Evolutionary conservation across 1,139 yeast genomes (phyloP), one percentile per base, ranked within the genome.

Genomic region (Lodderomyces margitis): DNA sequence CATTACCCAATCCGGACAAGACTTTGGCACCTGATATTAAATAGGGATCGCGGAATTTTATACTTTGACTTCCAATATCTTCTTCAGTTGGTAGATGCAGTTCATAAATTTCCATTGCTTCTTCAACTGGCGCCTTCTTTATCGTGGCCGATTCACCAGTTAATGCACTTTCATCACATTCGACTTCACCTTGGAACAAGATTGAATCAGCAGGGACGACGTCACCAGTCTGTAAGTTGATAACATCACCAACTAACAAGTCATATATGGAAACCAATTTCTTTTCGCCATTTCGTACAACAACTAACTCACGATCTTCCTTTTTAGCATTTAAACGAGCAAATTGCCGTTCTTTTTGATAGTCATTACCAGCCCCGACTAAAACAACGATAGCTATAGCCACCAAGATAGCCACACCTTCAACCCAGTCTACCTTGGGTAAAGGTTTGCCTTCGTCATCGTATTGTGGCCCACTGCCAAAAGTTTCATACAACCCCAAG

Each of bases 401-500:
- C 15, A 85, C 87, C 52, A 94, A 77, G 58, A 94, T 94, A 34
- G 98, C 98, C 34, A 91, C 96, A 51, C 99, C 99, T 68, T 92
- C 99, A 38, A 94, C 96, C 97, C 97, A 89, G 58, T 89, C 95
- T 21, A 91, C 92, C 53, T 80, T 79, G 14, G 96, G 96, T 42
- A 82, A 59, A 15, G 78, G 69, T 19, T 78, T 70, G 19, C 96
- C 95, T 51, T 87, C 87, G 10, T 78, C 82, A 58, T 91, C 97
- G 54, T 77, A 76, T 55, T 80, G 80, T 0, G 89, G 72, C 0
- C 83, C 89, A 51, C 86, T 87, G 33, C 95, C 96, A 64, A 89
- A 84, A 2, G 96, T 83, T 64, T 92, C 95, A 61, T 94, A 94
- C 16, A 92, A 68, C 0, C 98, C 99, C 43, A 94, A 69, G 0